Evolutionary conservation across 495 filamentous ascomycete species (phyloP), one percentile per base, ranked within the genome.

Genomic region (Penicillium flavigenum): DNA sequence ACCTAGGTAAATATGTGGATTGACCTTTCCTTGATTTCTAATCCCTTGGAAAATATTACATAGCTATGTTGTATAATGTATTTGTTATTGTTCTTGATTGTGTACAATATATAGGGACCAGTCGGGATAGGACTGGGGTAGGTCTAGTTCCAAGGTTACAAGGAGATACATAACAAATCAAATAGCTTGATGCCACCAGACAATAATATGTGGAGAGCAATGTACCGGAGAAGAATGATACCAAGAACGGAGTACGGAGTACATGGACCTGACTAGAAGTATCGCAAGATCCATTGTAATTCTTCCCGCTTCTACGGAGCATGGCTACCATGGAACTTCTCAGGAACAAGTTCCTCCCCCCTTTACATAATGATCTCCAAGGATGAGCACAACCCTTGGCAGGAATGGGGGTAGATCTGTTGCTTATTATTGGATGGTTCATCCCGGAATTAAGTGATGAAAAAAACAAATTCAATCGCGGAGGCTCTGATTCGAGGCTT

Each of bases 351-450:
- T 45, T 44, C 12, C 51, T 55, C 51, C 53, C 53, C 47, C 56
- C 52, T 50, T 66, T 68, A 68, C 65, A 61, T 66, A 66, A 68
- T 61, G 63, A 60, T 54, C 55, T 58, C 52, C 55, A 17, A 17
- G 29, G 43, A 52, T 54, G 39, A 51, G 31, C 27, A 31, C n/a
- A 32, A 32, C 11, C 20, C 63, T 59, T 62, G 59, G 59, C 59
- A 50, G 41, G 19, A 43, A 59, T 55, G 49, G 51, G 44, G 52
- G 51, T 60, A 61, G 58, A 61, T 60, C 65, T 63, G 38, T 50
- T 57, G 55, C 31, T 34, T 54, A 10, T 46, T 8, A 53, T 53
- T 53, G 51, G 51, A 14, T 12, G 0, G 14, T 52, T n/a, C 20
- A 22, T 10, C 10, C 36, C 49, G 22, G 49, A 51, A 29, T 24